These are phyloP conservation scores for Pleurotus platypus DNA, from an alignment of 768 basidiomycete genomes.

Conservation along the genomic window DNA sequence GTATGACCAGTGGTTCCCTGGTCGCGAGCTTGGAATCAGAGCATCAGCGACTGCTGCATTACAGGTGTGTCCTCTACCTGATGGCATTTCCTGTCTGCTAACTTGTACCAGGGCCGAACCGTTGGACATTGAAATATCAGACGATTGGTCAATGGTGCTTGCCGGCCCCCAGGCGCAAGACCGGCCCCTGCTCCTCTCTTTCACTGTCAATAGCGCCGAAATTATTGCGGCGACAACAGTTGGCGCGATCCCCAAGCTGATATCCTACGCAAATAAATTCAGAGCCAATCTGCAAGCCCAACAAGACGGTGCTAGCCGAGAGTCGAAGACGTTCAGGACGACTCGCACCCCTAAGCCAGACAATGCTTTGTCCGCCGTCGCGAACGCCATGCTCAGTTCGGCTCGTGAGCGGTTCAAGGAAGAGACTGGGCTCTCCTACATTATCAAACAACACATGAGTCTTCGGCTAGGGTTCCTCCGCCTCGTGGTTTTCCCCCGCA, in stretches of 20 bases:
- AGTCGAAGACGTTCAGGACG: constrained; percentile 75
- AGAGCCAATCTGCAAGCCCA: constrained; percentile 69
- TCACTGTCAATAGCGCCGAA: constrained; percentile 67
- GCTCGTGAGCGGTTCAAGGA: constrained; percentile 72
- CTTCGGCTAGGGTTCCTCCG: constrained; percentile 63
- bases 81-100: neutral
- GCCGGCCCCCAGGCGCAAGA: constrained; percentile 35
- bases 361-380: constrained; percentile 82
- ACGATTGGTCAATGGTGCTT: constrained; percentile 72
- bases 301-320: constrained; percentile 70
- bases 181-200: constrained; percentile 64
- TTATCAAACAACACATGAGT: constrained; percentile 71
- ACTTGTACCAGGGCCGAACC: constrained; percentile 63
- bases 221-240: constrained; percentile 67
- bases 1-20: constrained; percentile 70
- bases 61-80: constrained; percentile 50
- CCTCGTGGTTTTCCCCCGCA: constrained; percentile 74
- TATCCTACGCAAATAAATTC: constrained; percentile 74
- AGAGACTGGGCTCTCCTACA: constrained; percentile 54
- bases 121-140: constrained; percentile 65
- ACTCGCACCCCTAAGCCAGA: constrained; percentile 70
- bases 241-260: constrained; percentile 72
- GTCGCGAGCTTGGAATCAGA: constrained; percentile 71
- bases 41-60: constrained; percentile 67
- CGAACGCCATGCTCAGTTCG: constrained; percentile 76